These are phyloP conservation scores for Flaveria floridana DNA, from an alignment of 140 eudicot genomes.

Conservation along the genomic window DNA sequence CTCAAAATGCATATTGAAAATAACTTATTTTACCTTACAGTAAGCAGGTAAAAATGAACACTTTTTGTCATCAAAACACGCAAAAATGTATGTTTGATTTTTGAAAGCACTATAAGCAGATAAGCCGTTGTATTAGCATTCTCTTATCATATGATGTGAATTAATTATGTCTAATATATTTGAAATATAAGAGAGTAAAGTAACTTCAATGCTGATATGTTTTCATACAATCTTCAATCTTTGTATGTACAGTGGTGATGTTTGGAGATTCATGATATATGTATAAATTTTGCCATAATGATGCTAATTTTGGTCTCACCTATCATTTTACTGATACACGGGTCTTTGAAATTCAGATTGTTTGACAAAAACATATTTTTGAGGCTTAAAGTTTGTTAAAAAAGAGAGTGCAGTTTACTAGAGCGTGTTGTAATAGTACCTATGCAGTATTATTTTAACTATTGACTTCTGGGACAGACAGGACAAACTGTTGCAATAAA, in stretches of 20 bases:
- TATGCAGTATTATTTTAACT: slow-evolving; percentile 19
- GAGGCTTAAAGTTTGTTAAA: background rate
- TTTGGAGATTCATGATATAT: background rate
- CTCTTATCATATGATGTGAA: background rate
- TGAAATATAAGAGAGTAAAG: background rate
- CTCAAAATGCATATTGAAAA: background rate
- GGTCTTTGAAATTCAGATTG: slow-evolving; percentile 1
- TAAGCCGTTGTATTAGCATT: background rate
- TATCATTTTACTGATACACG: background rate
- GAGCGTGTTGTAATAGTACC: background rate
- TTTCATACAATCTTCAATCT: background rate
- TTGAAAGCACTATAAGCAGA: background rate
- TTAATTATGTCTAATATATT: background rate
- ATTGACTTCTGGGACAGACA: slow-evolving; percentile 48
- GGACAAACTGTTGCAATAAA: slow-evolving; percentile 95
- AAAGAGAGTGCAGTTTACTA: background rate
- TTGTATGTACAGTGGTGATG: background rate
- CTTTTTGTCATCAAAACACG: background rate
- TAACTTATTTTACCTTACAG: background rate
- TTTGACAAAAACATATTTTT: slow-evolving; percentile 2
- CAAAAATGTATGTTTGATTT: background rate
- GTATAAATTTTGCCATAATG: slow-evolving; percentile 10
- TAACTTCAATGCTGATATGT: slow-evolving; percentile 4
- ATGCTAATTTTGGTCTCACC: background rate
- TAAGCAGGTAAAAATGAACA: background rate